Percentiles rank a stretch among this genome's conserved stretches.
phyloP scores from a whole-genome alignment of 768 basidiomycete species.

The Boletus reticuloceps region DNA sequence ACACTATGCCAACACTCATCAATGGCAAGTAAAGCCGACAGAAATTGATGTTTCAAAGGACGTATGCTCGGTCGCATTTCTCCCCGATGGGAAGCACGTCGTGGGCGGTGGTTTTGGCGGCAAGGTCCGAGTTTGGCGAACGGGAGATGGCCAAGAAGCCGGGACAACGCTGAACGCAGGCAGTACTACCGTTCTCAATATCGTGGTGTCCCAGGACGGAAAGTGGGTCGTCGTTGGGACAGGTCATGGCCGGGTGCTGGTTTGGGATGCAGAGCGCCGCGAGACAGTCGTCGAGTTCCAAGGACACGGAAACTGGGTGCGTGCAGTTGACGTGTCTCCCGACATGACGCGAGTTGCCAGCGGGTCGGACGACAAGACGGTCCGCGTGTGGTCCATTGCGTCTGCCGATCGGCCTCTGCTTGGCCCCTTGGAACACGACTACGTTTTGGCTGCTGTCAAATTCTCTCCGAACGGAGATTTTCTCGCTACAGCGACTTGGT shows the following conservation, averaged over 20 bases:
- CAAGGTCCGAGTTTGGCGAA: conserved; percentile 2
- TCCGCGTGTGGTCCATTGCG: conserved; percentile 8
- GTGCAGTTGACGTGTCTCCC: conserved; percentile 17
- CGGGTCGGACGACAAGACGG: conserved; percentile 12
- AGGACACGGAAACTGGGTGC: conserved; percentile 9
- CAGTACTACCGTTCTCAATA: conserved; percentile 1
- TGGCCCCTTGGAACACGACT: conserved; percentile 6
- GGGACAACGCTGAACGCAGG: conserved; percentile 5
- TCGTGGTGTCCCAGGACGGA: conserved; percentile 6
- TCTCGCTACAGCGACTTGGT: conserved; percentile 15
- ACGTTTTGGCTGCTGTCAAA: conserved; percentile 5
- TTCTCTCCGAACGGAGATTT: conserved; percentile 11
- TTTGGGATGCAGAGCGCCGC: conserved; percentile 9
- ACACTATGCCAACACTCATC: not conserved
- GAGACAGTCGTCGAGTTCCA: conserved; percentile 6
- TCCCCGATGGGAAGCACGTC: conserved; percentile 4
- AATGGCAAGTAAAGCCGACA: not conserved
- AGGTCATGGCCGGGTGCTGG: not conserved
- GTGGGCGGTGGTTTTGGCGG: conserved; percentile 10
- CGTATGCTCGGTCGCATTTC: conserved; percentile 9
- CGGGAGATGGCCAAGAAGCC: conserved; percentile 1
- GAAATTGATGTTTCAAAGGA: conserved; percentile 4
- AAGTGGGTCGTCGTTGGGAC: conserved; percentile 9
- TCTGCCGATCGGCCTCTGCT: conserved; percentile 5
- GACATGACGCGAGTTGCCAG: conserved; percentile 6